Evolutionary conservation across 768 basidiomycete genomes (phyloP).

Genomic region (Kwoniella sp.): DNA sequence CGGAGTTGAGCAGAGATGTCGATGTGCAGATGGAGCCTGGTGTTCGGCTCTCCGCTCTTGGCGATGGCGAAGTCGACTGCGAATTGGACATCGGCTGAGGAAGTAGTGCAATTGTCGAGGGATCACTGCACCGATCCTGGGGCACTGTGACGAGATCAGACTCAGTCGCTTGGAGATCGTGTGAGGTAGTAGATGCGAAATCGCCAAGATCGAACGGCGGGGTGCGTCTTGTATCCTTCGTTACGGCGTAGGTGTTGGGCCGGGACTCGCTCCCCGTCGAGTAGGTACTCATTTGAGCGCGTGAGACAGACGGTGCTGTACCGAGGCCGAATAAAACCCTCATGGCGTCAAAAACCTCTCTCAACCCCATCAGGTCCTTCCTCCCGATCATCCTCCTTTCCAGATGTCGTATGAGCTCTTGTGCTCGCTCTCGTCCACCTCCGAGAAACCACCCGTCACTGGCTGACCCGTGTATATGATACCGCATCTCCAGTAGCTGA

Average conservation of each 20-base stretch:
- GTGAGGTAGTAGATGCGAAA: no score
- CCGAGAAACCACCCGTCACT: slow-evolving; percentile 30
- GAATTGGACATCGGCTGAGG: no score
- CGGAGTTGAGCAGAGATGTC: slow-evolving; percentile 2
- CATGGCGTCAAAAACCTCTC: slow-evolving; percentile 18
- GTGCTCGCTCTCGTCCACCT: slow-evolving; percentile 12
- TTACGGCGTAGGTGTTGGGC: no score
- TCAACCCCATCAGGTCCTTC: slow-evolving; percentile 27
- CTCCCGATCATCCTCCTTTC: slow-evolving; percentile 23
- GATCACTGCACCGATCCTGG: neutral
- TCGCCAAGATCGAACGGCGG: neutral
- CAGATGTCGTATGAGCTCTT: slow-evolving; percentile 7
- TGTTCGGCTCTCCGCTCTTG: no score
- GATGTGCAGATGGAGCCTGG: slow-evolving; percentile 4
- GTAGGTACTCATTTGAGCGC: no score
- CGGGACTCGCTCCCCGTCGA: no score
- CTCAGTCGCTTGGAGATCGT: no score
- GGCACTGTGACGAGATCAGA: neutral
- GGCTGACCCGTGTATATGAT: slow-evolving; percentile 8
- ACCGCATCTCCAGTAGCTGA: slow-evolving; percentile 19
- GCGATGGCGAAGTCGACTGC: no score
- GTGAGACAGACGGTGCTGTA: no score
- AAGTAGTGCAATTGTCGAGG: no score
- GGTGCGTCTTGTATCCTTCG: no score
- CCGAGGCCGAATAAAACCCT: slow-evolving; percentile 14